These are phyloP conservation scores for Chrysopogon serrulatus DNA, from an alignment of 176 grass and related monocot species.

Conservation along the genomic window DNA sequence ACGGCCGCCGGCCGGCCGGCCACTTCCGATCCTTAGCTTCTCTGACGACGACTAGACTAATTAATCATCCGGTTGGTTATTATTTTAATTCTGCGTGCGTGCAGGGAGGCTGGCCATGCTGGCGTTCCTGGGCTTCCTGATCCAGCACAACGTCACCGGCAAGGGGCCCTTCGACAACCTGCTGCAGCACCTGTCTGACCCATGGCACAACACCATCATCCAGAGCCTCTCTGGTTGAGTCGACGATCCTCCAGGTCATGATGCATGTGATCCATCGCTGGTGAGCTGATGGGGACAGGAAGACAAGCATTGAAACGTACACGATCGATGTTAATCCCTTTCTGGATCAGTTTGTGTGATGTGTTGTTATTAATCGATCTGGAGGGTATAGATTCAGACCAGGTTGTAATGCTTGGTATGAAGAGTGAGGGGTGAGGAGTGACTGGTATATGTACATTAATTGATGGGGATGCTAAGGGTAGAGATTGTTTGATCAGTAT, in stretches of 20 bases:
- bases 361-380: neutral
- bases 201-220: constrained; percentile 92
- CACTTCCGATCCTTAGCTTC: neutral
- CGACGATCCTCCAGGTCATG: neutral
- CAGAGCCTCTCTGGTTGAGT: constrained; percentile 49
- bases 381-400: neutral
- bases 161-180: constrained; percentile 76
- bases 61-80: neutral
- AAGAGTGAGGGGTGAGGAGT: neutral
- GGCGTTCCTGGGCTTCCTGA: constrained; percentile 62
- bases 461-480: neutral
- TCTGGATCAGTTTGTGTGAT: neutral
- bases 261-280: neutral
- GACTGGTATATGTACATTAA: constrained; percentile 29
- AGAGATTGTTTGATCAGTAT: neutral
- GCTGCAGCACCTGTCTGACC: constrained; percentile 71
- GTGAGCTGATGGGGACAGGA: neutral
- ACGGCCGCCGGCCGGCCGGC: too few species aligned
- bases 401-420: neutral
- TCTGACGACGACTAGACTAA: neutral
- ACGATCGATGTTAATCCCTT: neutral
- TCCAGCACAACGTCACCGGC: constrained; percentile 79
- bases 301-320: neutral
- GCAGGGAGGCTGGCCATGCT: constrained; percentile 82
- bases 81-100: neutral